Percentiles rank a stretch among this genome's conserved stretches.
These are phyloP conservation scores for Ophiostoma ips DNA, from an alignment of 2,329 filamentous ascomycete species.

Conservation along the genomic window DNA sequence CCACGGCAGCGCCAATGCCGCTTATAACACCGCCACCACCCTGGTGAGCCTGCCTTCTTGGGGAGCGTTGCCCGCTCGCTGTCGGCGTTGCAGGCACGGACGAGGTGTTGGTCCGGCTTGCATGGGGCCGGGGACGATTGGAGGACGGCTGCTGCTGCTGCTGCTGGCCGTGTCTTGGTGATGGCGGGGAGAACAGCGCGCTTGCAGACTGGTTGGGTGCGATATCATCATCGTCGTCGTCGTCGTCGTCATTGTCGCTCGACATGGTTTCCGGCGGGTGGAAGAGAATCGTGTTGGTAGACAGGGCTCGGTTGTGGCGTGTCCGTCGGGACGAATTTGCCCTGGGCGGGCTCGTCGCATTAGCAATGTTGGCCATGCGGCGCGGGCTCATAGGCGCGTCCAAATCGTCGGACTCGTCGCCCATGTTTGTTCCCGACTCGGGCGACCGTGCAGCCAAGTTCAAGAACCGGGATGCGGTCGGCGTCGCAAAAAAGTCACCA, in stretches of 20 bases:
- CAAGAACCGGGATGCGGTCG: constrained; percentile 22
- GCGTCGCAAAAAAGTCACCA: constrained; percentile 43
- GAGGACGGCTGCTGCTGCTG: constrained; percentile 14
- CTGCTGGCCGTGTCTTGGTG: constrained; percentile 19
- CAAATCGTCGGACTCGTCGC: not conserved
- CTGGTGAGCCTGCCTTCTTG: constrained; percentile 29
- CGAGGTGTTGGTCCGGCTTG: constrained; percentile 28
- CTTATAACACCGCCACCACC: constrained; percentile 14
- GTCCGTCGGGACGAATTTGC: constrained; percentile 16
- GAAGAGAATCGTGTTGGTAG: constrained; percentile 73
- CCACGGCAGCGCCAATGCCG: constrained; percentile 12
- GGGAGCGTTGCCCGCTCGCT: constrained; percentile 27
- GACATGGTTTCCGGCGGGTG: constrained; percentile 40
- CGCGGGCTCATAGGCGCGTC: not conserved
- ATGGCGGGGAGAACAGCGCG: constrained; percentile 26
- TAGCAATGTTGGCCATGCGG: constrained; percentile 1
- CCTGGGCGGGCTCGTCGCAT: constrained; percentile 4
- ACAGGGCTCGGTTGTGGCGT: constrained; percentile 58
- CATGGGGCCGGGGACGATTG: constrained; percentile 22
- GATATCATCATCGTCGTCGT: not conserved
- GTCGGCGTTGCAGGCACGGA: constrained; percentile 20
- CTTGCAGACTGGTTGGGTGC: not conserved
- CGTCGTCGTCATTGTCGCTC: not conserved
- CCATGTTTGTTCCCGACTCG: constrained; percentile 10
- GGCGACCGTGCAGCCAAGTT: constrained; percentile 10